phyloP scores from a whole-genome alignment of 306 rosid species.

The Acacia confusa region DNA sequence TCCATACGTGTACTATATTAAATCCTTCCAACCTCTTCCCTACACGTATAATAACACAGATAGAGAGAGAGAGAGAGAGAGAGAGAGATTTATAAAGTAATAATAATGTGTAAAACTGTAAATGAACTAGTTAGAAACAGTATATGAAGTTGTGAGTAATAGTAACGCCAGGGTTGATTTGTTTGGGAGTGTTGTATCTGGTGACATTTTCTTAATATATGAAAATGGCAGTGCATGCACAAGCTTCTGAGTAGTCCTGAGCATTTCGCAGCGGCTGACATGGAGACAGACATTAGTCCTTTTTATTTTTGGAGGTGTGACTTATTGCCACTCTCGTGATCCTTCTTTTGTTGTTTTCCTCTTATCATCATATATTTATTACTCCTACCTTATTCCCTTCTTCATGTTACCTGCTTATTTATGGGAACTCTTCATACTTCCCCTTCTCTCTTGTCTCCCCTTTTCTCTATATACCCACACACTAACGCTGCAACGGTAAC shows the following conservation, averaged over 20 bases:
- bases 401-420: conserved; percentile 77
- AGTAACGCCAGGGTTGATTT: neutral
- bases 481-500: neutral
- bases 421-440: conserved; percentile 43
- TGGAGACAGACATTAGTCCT: conserved; percentile 79
- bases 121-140: neutral
- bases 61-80: neutral
- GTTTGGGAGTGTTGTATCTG: neutral
- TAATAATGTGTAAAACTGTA: neutral
- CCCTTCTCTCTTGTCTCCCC: neutral
- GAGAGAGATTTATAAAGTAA: neutral
- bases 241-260: neutral
- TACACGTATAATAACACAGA: neutral
- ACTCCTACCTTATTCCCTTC: conserved; percentile 54
- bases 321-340: conserved; percentile 82
- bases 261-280: conserved; percentile 77
- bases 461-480: neutral
- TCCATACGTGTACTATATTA: neutral
- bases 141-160: neutral
- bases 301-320: conserved; percentile 44
- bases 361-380: conserved; percentile 39
- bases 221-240: neutral
- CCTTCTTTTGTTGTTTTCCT: conserved; percentile 63
- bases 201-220: neutral
- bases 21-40: too few relatives aligned